These are phyloP conservation scores for Cochlearia excelsa DNA, from an alignment of 345 rosid genomes.

Conservation along the genomic window DNA sequence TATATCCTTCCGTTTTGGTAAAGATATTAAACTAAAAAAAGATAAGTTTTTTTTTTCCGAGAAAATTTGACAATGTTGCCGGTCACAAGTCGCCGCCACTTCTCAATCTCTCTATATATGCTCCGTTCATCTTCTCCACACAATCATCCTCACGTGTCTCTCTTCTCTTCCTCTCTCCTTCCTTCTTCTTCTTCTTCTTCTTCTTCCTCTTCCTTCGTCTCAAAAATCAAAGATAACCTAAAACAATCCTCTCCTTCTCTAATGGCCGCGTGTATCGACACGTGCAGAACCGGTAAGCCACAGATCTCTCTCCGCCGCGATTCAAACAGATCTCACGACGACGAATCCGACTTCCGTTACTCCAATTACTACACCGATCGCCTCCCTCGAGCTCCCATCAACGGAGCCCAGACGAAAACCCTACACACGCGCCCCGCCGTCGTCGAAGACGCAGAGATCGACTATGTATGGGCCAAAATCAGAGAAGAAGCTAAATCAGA, in stretches of 20 bases:
- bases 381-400: constrained; percentile 33
- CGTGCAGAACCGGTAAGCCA: constrained; percentile 42
- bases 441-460: constrained; percentile 32
- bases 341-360: constrained; percentile 40
- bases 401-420: constrained; percentile 35
- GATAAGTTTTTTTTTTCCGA: constrained; percentile 24
- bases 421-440: constrained; percentile 31
- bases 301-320: constrained; percentile 42
- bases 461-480: constrained; percentile 57
- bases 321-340: constrained; percentile 40
- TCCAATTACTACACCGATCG: constrained; percentile 40
- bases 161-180: constrained; percentile 27
- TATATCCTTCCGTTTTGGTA: constrained; percentile 9
- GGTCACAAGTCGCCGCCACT: constrained; percentile 39
- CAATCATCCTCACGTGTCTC: constrained; percentile 4
- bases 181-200: constrained; percentile 18
- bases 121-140: constrained; percentile 31
- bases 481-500: constrained; percentile 64
- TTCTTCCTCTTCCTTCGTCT: not conserved
- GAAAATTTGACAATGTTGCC: constrained; percentile 47
- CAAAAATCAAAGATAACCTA: not conserved
- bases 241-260: constrained; percentile 16
- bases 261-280: constrained; percentile 78
- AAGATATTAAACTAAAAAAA: not conserved
- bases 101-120: constrained; percentile 38